These are phyloP conservation scores for Cornus kousa DNA, from an alignment of 148 eudicot species.

Conservation along the genomic window DNA sequence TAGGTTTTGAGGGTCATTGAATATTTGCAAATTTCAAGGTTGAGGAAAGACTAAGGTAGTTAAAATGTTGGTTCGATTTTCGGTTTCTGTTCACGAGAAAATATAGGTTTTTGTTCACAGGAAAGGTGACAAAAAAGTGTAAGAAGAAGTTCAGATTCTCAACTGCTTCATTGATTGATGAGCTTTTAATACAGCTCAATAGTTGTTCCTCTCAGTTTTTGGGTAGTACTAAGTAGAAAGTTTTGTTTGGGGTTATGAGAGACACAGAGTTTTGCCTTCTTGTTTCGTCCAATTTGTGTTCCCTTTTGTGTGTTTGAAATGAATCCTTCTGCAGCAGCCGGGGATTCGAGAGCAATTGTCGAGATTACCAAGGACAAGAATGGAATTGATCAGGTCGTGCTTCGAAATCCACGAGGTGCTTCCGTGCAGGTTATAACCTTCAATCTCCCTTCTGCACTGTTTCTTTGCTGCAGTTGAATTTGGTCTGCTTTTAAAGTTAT, in stretches of 20 bases:
- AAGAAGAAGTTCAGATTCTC: slow-evolving; percentile 14
- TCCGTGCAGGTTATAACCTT: slow-evolving; percentile 47
- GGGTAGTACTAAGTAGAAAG: not conserved
- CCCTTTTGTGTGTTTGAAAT: slow-evolving; percentile 30
- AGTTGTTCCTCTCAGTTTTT: not conserved
- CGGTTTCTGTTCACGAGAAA: slow-evolving; percentile 31
- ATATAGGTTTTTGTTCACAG: slow-evolving; percentile 23
- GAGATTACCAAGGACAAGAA: slow-evolving; percentile 52
- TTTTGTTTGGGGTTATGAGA: not conserved
- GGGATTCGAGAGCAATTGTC: slow-evolving; percentile 32
- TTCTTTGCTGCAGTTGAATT: not conserved
- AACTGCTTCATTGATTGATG: slow-evolving; percentile 1
- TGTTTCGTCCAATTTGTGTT: slow-evolving; percentile 6
- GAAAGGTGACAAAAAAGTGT: slow-evolving; percentile 12
- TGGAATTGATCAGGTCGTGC: slow-evolving; percentile 51
- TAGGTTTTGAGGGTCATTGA: not conserved
- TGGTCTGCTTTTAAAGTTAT: not conserved
- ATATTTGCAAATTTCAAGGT: not conserved
- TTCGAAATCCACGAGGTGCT: slow-evolving; percentile 56
- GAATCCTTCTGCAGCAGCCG: slow-evolving; percentile 45
- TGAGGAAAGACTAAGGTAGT: slow-evolving; percentile 12
- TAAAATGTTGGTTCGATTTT: slow-evolving; percentile 37
- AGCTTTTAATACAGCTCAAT: not conserved
- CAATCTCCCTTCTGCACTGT: not conserved
- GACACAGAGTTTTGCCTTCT: not conserved